Evolutionary conservation across 768 basidiomycete genomes (phyloP).

Genomic region (Tulasnella sp.): DNA sequence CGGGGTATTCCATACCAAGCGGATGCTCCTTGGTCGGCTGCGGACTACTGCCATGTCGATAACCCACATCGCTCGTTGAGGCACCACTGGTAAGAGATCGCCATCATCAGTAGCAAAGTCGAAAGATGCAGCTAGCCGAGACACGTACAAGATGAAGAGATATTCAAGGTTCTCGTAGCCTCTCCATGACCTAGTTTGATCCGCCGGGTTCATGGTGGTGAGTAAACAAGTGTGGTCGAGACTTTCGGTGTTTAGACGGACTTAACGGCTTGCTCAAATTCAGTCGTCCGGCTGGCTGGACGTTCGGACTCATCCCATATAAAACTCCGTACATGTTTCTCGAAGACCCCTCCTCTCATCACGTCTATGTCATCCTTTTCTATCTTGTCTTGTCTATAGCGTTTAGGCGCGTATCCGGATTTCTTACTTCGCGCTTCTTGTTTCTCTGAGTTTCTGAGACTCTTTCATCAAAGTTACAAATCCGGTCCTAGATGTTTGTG

Average conservation of each 20-base stretch:
- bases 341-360: too few species aligned
- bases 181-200: slow-evolving; percentile 26
- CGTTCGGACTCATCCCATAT: too few species aligned
- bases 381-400: too few species aligned
- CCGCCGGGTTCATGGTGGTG: neutral
- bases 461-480: too few species aligned
- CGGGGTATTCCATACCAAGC: slow-evolving; percentile 41
- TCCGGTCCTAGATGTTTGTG: too few species aligned
- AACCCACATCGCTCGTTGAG: slow-evolving; percentile 40
- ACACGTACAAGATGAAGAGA: slow-evolving; percentile 43
- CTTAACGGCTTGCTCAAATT: neutral
- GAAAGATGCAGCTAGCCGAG: neutral
- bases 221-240: neutral
- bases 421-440: too few species aligned
- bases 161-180: slow-evolving; percentile 33
- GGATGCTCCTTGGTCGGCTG: slow-evolving; percentile 33
- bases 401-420: too few species aligned
- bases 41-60: slow-evolving; percentile 12
- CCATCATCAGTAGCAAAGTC: neutral
- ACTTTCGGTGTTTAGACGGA: neutral
- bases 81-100: slow-evolving; percentile 37
- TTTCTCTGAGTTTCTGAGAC: too few species aligned
- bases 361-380: too few species aligned
- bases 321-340: too few species aligned
- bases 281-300: too few species aligned